Conservation (phyloP, 129 eudicot genomes). For the Flaveria linearis region DNA sequence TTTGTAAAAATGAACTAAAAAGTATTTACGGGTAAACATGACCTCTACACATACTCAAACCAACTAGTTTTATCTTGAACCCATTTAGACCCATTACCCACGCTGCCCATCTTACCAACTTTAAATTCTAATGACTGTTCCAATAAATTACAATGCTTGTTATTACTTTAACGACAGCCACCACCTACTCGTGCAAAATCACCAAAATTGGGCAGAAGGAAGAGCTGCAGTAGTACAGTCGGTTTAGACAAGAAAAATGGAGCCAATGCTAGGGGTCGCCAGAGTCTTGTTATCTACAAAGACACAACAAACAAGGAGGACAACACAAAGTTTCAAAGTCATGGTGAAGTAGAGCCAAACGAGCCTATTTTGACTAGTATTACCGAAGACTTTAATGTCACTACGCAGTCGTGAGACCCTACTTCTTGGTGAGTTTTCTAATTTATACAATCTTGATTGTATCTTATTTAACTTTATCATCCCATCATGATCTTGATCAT, state of each 20-base stretch:
- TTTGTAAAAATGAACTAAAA: neutral
- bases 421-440: slow-evolving; percentile 37
- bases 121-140: neutral
- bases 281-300: slow-evolving; percentile 50
- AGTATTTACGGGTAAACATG: neutral
- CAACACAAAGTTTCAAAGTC: slow-evolving; percentile 25
- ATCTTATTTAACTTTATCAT: slow-evolving; percentile 28
- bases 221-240: slow-evolving; percentile 64
- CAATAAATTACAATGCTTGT: neutral
- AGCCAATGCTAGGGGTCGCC: slow-evolving; percentile 38
- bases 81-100: neutral
- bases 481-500: slow-evolving; percentile 26
- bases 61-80: neutral
- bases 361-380: slow-evolving; percentile 28
- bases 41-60: neutral
- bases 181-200: slow-evolving; percentile 90
- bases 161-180: slow-evolving; percentile 36
- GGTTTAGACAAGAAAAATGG: slow-evolving; percentile 42
- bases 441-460: slow-evolving; percentile 39
- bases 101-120: neutral
- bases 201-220: slow-evolving; percentile 85
- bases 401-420: slow-evolving; percentile 41
- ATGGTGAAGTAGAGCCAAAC: slow-evolving; percentile 29
- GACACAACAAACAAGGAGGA: slow-evolving; percentile 35
- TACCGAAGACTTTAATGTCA: slow-evolving; percentile 34